Percentiles rank a stretch among this genome's conserved stretches.
Evolutionary conservation across 1,139 yeast species (phyloP).

Genomic region (Starmera stellimalicola): DNA sequence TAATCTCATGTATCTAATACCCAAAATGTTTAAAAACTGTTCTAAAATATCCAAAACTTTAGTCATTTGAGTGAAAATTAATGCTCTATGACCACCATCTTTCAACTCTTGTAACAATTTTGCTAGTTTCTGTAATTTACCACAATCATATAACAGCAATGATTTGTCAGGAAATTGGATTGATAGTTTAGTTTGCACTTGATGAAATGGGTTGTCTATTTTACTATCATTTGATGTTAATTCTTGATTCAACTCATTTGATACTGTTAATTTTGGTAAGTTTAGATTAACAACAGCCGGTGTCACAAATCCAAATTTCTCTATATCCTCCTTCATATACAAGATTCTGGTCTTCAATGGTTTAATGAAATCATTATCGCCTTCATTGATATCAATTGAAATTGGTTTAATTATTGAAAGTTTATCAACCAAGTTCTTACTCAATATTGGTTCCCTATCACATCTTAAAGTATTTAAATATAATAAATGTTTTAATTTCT

Average conservation of each 20-base stretch:
- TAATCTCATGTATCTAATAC: slow-evolving; percentile 85
- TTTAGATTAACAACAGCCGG: slow-evolving; percentile 80
- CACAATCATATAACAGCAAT: slow-evolving; percentile 89
- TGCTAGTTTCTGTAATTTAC: slow-evolving; percentile 84
- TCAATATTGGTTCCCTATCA: slow-evolving; percentile 46
- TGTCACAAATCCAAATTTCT: slow-evolving; percentile 77
- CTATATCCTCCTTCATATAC: slow-evolving; percentile 43
- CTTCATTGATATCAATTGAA: slow-evolving; percentile 8
- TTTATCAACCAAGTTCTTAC: slow-evolving; percentile 32
- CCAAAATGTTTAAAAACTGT: slow-evolving; percentile 88
- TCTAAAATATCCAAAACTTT: slow-evolving; percentile 89
- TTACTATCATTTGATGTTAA: slow-evolving; percentile 8
- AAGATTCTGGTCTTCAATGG: slow-evolving; percentile 25
- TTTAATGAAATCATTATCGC: slow-evolving; percentile 18
- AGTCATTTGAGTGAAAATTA: slow-evolving; percentile 98
- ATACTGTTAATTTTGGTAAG: slow-evolving; percentile 42
- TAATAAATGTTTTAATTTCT: slow-evolving; percentile 43
- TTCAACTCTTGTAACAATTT: slow-evolving; percentile 64
- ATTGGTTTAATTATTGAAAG: slow-evolving; percentile 18
- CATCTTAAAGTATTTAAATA: slow-evolving; percentile 63
- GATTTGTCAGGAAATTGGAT: slow-evolving; percentile 96
- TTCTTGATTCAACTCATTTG: slow-evolving; percentile 14
- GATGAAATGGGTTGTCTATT: slow-evolving; percentile 63
- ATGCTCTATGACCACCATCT: slow-evolving; percentile 83
- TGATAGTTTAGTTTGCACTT: slow-evolving; percentile 75